Evolutionary conservation across 176 grass and related monocot species (phyloP).

Genomic region (Lolium perenne): DNA sequence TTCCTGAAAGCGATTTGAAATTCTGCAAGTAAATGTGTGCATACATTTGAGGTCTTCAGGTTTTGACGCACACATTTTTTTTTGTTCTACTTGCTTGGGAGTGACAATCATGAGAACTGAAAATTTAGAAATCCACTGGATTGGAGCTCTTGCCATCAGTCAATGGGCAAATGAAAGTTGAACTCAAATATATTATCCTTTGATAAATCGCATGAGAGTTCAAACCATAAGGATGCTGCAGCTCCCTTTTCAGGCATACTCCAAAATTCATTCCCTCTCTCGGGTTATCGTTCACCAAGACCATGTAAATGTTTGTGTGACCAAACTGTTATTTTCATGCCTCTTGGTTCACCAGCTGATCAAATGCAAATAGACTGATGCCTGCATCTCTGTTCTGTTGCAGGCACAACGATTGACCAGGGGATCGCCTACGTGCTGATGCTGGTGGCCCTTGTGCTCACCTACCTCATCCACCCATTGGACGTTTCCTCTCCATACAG

Average conservation of each 20-base stretch:
- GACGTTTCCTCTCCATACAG: slow-evolving; percentile 71
- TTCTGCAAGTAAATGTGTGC: slow-evolving; percentile 6
- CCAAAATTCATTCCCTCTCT: not conserved
- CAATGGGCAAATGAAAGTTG: not conserved
- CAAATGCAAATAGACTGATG: slow-evolving; percentile 8
- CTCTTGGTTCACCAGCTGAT: not conserved
- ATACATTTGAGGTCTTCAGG: not conserved
- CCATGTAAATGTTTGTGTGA: not conserved
- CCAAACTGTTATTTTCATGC: not conserved
- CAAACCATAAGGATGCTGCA: slow-evolving; percentile 7
- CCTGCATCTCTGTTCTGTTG: not conserved
- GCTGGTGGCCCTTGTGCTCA: slow-evolving; percentile 80
- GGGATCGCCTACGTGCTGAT: slow-evolving; percentile 78
- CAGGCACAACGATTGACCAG: slow-evolving; percentile 86
- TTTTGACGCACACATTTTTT: not conserved
- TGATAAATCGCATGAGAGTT: not conserved
- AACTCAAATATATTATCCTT: not conserved
- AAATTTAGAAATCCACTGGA: not conserved
- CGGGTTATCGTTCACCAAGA: not conserved
- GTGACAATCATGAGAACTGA: not conserved
- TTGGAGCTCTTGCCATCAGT: not conserved
- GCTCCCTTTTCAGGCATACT: not conserved
- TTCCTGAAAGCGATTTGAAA: slow-evolving; percentile 30
- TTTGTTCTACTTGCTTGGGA: not conserved
- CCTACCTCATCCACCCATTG: slow-evolving; percentile 82